Evolutionary conservation across 306 rosid species (phyloP).

Genomic region (Pterocarpus santalinus): DNA sequence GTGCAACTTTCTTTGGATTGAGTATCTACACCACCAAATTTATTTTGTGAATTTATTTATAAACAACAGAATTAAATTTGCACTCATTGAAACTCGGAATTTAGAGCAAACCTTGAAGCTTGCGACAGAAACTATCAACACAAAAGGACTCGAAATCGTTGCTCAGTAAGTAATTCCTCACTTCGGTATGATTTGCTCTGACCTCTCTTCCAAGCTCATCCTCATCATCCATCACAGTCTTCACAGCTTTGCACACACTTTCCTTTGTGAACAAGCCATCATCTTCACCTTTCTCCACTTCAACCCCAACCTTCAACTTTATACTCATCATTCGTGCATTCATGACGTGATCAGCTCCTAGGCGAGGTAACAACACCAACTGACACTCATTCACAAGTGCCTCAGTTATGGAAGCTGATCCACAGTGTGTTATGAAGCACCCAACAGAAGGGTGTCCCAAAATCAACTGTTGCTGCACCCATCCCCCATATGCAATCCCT

Average conservation of each 20-base stretch:
- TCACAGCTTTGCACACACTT: conserved; percentile 60
- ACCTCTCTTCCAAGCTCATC: conserved; percentile 52
- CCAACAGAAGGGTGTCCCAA: conserved; percentile 67
- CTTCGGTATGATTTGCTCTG: conserved; percentile 48
- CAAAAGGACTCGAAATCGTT: conserved; percentile 10
- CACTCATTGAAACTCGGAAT: neutral
- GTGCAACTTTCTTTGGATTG: too few species aligned
- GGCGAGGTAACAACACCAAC: conserved; percentile 57
- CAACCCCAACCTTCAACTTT: conserved; percentile 51
- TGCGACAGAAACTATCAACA: conserved; percentile 47
- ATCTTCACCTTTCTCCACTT: conserved; percentile 68
- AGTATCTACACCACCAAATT: too few species aligned
- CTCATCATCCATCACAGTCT: conserved; percentile 55
- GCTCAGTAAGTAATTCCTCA: conserved; percentile 45
- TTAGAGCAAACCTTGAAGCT: conserved; percentile 31
- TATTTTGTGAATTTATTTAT: too few species aligned
- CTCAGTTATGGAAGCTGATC: conserved; percentile 67
- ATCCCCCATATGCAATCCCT: conserved; percentile 55
- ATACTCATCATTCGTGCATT: conserved; percentile 55
- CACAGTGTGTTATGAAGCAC: conserved; percentile 82
- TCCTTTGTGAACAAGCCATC: conserved; percentile 60
- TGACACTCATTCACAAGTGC: conserved; percentile 57
- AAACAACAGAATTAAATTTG: too few species aligned
- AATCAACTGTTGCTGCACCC: conserved; percentile 74
- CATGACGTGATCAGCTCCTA: conserved; percentile 46